These are phyloP conservation scores for Chytridium lagenaria DNA, from an alignment of 371 early-diverging fungal genomes.

Conservation along the genomic window DNA sequence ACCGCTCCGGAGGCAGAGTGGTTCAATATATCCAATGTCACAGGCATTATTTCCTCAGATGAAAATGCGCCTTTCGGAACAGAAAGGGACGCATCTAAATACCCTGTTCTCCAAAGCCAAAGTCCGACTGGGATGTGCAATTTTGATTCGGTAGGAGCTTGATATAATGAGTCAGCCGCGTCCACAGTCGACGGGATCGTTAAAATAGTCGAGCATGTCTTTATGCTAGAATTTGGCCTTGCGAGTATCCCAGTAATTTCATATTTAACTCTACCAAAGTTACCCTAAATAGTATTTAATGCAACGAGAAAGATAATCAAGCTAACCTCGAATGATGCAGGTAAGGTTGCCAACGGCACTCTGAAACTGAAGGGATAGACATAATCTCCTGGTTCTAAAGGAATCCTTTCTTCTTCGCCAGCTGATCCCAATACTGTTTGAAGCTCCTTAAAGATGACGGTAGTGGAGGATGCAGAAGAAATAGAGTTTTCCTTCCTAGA, in stretches of 20 bases:
- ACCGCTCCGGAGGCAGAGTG: slow-evolving; percentile 39
- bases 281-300: slow-evolving; percentile 23
- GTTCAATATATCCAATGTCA: slow-evolving; percentile 43
- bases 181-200: slow-evolving; percentile 46
- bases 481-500: slow-evolving; percentile 31
- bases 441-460: slow-evolving; percentile 40
- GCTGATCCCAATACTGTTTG: slow-evolving; percentile 27
- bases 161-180: slow-evolving; percentile 32
- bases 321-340: slow-evolving; percentile 45
- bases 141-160: slow-evolving; percentile 10
- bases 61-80: slow-evolving; percentile 41
- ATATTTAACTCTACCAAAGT: slow-evolving; percentile 39
- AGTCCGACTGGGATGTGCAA: slow-evolving; percentile 30
- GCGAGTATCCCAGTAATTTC: slow-evolving; percentile 37
- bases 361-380: slow-evolving; percentile 46
- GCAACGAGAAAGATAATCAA: neutral
- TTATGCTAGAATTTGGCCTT: slow-evolving; percentile 24
- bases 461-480: neutral
- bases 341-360: slow-evolving; percentile 43
- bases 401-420: slow-evolving; percentile 2
- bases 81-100: slow-evolving; percentile 37
- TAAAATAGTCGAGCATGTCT: slow-evolving; percentile 17
- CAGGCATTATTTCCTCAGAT: slow-evolving; percentile 44
- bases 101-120: slow-evolving; percentile 44
- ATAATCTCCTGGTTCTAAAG: slow-evolving; percentile 34